These are phyloP conservation scores for Candida lessepsii DNA, from an alignment of 805 yeast genomes.

Conservation along the genomic window DNA sequence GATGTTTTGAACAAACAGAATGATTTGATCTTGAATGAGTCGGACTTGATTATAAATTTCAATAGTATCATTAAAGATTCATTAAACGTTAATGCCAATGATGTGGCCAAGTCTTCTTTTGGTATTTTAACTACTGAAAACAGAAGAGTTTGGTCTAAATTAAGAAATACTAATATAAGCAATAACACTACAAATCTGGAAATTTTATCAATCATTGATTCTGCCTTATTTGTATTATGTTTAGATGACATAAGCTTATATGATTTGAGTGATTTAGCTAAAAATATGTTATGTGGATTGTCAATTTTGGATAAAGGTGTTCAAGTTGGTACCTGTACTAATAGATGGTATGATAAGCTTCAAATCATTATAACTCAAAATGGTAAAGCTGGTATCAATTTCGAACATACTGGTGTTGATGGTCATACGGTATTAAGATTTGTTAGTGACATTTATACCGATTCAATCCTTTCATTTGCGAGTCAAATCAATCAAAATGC, in stretches of 20 bases:
- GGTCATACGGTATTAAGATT: conserved; percentile 90
- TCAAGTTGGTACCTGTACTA: conserved; percentile 91
- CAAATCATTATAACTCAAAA: conserved; percentile 85
- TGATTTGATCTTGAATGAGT: conserved; percentile 70
- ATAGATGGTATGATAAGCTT: conserved; percentile 91
- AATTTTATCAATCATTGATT: conserved; percentile 71
- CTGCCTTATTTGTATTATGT: conserved; percentile 79
- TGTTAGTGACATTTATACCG: conserved; percentile 89
- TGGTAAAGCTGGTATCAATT: conserved; percentile 90
- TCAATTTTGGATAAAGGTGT: conserved; percentile 77
- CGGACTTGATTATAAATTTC: conserved; percentile 72
- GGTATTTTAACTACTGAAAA: conserved; percentile 91
- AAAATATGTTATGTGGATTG: conserved; percentile 86
- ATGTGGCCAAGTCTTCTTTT: conserved; percentile 72
- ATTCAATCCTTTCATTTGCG: conserved; percentile 84
- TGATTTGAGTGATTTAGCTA: conserved; percentile 63
- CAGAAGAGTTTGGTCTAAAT: conserved; percentile 80
- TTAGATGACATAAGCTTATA: conserved; percentile 73
- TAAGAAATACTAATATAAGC: conserved; percentile 51
- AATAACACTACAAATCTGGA: conserved; percentile 59
- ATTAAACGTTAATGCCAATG: conserved; percentile 47
- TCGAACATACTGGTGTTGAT: conserved; percentile 93
- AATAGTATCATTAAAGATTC: conserved; percentile 78
- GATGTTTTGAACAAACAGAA: conserved; percentile 78
- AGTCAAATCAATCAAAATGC: conserved; percentile 72